Conservation (phyloP, 1,284 basidiomycete genomes). For the Cryptococcus sp. region DNA sequence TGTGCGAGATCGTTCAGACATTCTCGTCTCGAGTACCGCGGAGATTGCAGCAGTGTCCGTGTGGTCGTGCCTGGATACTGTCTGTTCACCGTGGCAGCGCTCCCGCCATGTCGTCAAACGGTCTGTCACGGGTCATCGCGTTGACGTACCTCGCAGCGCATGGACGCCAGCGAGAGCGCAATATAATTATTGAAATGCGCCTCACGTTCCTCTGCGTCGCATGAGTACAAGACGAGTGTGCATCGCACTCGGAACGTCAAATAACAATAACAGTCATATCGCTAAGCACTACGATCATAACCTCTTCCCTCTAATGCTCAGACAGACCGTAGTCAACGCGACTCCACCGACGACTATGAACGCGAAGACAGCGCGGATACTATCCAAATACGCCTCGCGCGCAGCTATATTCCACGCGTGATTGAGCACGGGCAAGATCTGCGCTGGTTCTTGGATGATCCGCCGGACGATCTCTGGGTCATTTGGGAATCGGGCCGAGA, state of each 20-base stretch:
- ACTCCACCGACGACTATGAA: slow-evolving; percentile 29
- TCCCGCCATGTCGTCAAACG: no score
- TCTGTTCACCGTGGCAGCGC: no score
- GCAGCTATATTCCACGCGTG: slow-evolving; percentile 21
- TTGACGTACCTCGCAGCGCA: no score
- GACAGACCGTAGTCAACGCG: slow-evolving; percentile 22
- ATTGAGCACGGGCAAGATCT: slow-evolving; percentile 26
- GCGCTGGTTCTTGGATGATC: slow-evolving; percentile 36
- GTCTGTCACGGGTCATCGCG: no score
- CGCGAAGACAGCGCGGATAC: slow-evolving; percentile 34
- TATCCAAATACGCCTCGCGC: slow-evolving; percentile 30
- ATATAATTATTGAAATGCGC: no score
- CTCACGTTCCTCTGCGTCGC: no score
- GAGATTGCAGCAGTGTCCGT: no score
- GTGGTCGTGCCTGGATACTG: no score
- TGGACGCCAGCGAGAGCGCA: no score
- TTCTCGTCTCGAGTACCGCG: no score
- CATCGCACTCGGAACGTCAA: not conserved
- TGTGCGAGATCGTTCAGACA: no score
- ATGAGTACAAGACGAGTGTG: no score
- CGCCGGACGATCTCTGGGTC: slow-evolving; percentile 17
- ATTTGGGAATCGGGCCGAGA: slow-evolving; percentile 16
- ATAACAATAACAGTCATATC: not conserved
- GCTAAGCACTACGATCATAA: not conserved
- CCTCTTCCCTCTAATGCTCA: slow-evolving; percentile 16